These are phyloP conservation scores for Pseudogymnoascus sp. DNA, from an alignment of 2,329 filamentous ascomycete species.

Conservation along the genomic window DNA sequence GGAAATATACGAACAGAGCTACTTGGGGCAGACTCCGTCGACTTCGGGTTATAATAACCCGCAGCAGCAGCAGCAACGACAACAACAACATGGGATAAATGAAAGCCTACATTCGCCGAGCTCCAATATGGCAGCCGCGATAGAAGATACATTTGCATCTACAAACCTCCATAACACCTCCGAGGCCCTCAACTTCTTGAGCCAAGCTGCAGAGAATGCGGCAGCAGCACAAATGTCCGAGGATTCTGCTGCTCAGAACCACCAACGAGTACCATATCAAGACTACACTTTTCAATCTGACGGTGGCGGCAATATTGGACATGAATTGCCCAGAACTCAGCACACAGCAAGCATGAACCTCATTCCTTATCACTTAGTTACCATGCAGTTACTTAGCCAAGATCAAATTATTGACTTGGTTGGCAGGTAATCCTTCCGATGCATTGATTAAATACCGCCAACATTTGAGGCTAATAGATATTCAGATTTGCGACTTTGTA, in stretches of 20 bases:
- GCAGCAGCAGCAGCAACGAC: neutral
- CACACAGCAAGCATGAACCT: neutral
- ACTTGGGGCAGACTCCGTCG: neutral
- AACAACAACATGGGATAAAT: neutral
- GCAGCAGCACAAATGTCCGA: constrained; percentile 14
- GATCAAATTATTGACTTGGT: neutral
- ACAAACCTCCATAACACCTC: constrained; percentile 37
- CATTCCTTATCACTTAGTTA: neutral
- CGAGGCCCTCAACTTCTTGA: constrained; percentile 36
- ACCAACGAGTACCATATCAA: neutral
- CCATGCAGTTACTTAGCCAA: neutral
- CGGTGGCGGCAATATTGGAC: neutral
- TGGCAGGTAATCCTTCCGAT: neutral
- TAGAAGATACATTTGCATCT: constrained; percentile 37
- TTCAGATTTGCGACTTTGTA: constrained; percentile 59
- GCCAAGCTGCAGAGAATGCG: constrained; percentile 34
- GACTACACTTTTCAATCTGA: neutral
- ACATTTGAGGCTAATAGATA: constrained; percentile 40
- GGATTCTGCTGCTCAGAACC: neutral
- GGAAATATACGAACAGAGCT: neutral
- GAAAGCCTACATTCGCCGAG: neutral
- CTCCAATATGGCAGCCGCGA: constrained; percentile 16
- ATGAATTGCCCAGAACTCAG: neutral
- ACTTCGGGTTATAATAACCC: neutral
- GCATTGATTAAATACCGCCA: neutral